Evolutionary conservation across 805 yeast genomes (phyloP).

Genomic region (Candida caryicola): DNA sequence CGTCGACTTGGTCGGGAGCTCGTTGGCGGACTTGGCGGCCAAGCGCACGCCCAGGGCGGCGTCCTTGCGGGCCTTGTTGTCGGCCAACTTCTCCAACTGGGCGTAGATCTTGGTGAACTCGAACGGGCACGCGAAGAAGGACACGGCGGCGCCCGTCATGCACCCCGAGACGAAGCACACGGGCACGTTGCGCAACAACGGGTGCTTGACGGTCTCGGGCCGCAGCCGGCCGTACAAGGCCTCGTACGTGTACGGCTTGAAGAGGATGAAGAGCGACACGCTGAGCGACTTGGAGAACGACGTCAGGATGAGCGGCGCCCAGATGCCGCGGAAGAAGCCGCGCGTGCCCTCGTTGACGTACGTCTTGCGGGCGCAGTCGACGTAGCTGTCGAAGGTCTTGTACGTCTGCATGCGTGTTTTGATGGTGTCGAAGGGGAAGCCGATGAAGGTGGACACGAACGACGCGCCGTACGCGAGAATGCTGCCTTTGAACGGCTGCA

Average conservation of each 20-base stretch:
- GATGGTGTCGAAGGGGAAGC: constrained; percentile 83
- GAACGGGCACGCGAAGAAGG: constrained; percentile 75
- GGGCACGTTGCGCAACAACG: constrained; percentile 36
- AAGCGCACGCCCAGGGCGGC: constrained; percentile 2
- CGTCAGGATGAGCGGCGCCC: constrained; percentile 69
- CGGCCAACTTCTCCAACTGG: constrained; percentile 58
- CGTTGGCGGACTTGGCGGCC: constrained; percentile 4
- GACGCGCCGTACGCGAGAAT: constrained; percentile 65
- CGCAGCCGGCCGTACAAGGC: constrained; percentile 12
- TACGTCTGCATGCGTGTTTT: constrained; percentile 86
- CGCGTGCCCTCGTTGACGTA: constrained; percentile 57
- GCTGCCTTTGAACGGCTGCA: constrained; percentile 55
- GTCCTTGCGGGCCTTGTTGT: constrained; percentile 12
- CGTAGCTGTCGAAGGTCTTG: constrained; percentile 49
- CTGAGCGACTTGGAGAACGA: constrained; percentile 63
- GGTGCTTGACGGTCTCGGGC: constrained; percentile 32
- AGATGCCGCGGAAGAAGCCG: constrained; percentile 75
- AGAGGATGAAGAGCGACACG: constrained; percentile 58
- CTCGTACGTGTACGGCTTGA: constrained; percentile 41
- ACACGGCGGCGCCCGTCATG: constrained; percentile 61
- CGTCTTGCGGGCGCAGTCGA: constrained; percentile 57
- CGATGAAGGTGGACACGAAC: constrained; percentile 61
- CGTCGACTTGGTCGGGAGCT: constrained; percentile 22
- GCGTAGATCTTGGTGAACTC: constrained; percentile 81
- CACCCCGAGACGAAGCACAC: constrained; percentile 57